Evolutionary conservation across 306 rosid species (phyloP), one percentile per base, ranked within the genome.

Genomic region (Lithocarpus polystachyus): DNA sequence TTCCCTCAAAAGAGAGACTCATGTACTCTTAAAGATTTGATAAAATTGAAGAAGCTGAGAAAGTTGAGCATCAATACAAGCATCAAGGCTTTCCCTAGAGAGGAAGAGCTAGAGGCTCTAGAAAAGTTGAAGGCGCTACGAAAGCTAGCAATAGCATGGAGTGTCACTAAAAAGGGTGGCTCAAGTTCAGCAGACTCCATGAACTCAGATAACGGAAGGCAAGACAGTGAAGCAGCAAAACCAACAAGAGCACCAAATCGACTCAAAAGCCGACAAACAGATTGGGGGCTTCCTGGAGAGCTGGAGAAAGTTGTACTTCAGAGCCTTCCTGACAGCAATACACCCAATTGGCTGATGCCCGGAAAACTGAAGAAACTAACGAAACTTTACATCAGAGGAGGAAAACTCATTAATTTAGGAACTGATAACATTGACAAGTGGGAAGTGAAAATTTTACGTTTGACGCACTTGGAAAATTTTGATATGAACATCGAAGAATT

Each of bases 321-420:
- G 7, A 37, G 68, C n/a, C 72, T 28, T 59, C 75, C 78, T n/a
- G 0, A 1, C 5, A 10, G 15, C 0, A 1, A 3, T 0, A 35
- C 67, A 19, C 67, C 81, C 1, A 1, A 59, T 6, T 82, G 75
- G 75, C 20, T 77, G 56, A 28, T 15, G 15, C 54, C 62, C 0
- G 28, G 37, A 35, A 11, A 76, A 0, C 45, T n/a, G 24, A 0
- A 1, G 40, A 4, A 2, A 0, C 69, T 82, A 19, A 35, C 67
- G 75, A 82, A 82, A 56, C 81, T 76, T 37, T 43, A 72, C n/a
- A 40, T 82, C 60, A 28, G 85, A 17, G 17, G 81, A 71, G 78
- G 85, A 54, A 7, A 3, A 7, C 74, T 82, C 26, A 2, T 4
- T 0, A 22, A 62, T 62, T 68, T 82, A 4, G 2, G 11, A 10